Conservation (phyloP, 805 yeast genomes). For the Tetrapisispora arboricola region DNA sequence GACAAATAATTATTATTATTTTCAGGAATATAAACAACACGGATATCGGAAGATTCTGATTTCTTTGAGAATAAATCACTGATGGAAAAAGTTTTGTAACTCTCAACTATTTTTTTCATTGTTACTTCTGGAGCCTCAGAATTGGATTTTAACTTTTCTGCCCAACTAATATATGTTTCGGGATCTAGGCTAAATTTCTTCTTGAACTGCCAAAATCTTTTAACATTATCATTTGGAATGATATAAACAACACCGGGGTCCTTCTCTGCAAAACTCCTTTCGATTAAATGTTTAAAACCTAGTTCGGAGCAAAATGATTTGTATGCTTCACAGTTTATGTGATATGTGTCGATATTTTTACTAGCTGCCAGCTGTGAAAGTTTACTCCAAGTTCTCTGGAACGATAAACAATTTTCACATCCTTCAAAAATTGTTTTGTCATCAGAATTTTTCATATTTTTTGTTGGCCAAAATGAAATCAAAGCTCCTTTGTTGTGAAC, state of each 20-base stretch:
- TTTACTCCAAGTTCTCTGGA: constrained; percentile 49
- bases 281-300: constrained; percentile 33
- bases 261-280: constrained; percentile 10
- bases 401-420: constrained; percentile 43
- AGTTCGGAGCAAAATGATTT: constrained; percentile 42
- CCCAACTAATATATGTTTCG: constrained; percentile 34
- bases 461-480: constrained; percentile 61
- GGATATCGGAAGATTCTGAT: neutral
- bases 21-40: neutral
- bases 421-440: constrained; percentile 29
- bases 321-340: constrained; percentile 49
- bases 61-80: neutral
- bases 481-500: constrained; percentile 39
- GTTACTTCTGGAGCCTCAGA: constrained; percentile 31
- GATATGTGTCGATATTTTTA: constrained; percentile 36
- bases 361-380: constrained; percentile 27
- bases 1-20: neutral
- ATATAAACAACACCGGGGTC: constrained; percentile 41
- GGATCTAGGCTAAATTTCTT: constrained; percentile 17
- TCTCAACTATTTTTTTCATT: constrained; percentile 5
- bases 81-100: constrained; percentile 9
- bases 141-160: constrained; percentile 38
- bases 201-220: constrained; percentile 9
- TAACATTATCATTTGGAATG: constrained; percentile 36
- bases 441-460: constrained; percentile 31